Percentiles rank a stretch among this genome's conserved stretches.
Conservation (phyloP, 2,329 filamentous ascomycete species). For the Amesomyces nigricolor region DNA sequence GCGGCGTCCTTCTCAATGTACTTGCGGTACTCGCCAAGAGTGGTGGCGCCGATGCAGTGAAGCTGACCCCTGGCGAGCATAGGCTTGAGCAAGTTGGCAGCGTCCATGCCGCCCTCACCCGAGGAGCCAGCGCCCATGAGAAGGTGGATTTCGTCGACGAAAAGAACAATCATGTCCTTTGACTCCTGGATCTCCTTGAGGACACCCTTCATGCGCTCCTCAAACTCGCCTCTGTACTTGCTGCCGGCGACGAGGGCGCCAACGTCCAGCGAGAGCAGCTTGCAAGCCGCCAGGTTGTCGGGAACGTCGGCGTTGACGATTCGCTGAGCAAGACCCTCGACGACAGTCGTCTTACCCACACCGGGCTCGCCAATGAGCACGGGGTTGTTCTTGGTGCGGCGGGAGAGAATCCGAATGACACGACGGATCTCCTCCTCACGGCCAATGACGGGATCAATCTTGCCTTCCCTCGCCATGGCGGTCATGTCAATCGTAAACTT, state of each 20-base stretch:
- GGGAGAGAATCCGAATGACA: constrained; percentile 84
- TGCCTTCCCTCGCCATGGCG: constrained; percentile 88
- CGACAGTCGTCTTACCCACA: constrained; percentile 97
- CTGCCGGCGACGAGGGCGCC: constrained; percentile 92
- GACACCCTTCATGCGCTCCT: constrained; percentile 98
- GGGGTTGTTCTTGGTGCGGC: constrained; percentile 97
- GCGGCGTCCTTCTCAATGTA: constrained; percentile 99
- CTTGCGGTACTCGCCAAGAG: constrained; percentile 90
- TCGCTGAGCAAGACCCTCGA: constrained; percentile 89
- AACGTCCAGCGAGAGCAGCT: constrained; percentile 89
- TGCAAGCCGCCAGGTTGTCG: constrained; percentile 89
- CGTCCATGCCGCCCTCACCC: constrained; percentile 97
- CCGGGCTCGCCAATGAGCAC: constrained; percentile 96
- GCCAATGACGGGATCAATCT: constrained; percentile 95
- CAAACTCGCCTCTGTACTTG: constrained; percentile 98
- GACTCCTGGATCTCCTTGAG: constrained; percentile 93
- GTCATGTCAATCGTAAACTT: constrained; percentile 99
- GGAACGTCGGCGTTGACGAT: constrained; percentile 97
- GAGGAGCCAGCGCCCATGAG: constrained; percentile 95
- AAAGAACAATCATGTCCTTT: constrained; percentile 94
- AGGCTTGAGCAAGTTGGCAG: constrained; percentile 93
- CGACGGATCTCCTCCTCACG: constrained; percentile 92
- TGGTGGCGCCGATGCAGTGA: constrained; percentile 97
- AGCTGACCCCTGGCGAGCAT: constrained; percentile 96
- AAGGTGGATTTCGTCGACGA: constrained; percentile 97